Conservation (phyloP, 192 early-diverging fungal genomes). For the Coemansia sp. region DNA sequence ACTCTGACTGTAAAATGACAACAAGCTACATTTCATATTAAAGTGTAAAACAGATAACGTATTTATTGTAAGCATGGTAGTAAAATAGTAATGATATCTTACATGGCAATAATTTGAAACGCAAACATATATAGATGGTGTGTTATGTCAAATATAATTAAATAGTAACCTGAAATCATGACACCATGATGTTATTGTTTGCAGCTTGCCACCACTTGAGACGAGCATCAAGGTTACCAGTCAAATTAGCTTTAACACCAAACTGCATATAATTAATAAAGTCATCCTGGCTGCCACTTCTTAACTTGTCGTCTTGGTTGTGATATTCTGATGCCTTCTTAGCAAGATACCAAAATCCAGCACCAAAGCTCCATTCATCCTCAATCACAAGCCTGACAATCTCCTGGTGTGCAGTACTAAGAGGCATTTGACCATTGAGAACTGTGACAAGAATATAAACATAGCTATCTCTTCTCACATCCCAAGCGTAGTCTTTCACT, state of each 20-base stretch:
- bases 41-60: no score
- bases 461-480: not conserved
- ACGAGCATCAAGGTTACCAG: not conserved
- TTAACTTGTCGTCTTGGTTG: not conserved
- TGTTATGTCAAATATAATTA: no score
- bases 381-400: not conserved
- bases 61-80: no score
- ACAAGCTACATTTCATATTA: no score
- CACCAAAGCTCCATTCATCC: constrained; percentile 18
- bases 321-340: constrained; percentile 19
- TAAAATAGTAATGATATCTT: no score
- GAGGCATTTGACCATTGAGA: not conserved
- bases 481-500: not conserved
- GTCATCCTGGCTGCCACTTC: not conserved
- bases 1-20: no score
- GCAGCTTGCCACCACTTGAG: not conserved
- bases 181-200: not conserved
- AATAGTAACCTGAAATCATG: not conserved
- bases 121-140: no score
- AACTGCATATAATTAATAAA: constrained; percentile 4
- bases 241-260: not conserved
- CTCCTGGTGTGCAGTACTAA: not conserved
- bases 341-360: constrained; percentile 39
- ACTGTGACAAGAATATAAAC: not conserved
- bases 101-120: no score